phyloP scores from a whole-genome alignment of 2,329 filamentous ascomycete genomes.

The Paraphaeosphaeria minitans region DNA sequence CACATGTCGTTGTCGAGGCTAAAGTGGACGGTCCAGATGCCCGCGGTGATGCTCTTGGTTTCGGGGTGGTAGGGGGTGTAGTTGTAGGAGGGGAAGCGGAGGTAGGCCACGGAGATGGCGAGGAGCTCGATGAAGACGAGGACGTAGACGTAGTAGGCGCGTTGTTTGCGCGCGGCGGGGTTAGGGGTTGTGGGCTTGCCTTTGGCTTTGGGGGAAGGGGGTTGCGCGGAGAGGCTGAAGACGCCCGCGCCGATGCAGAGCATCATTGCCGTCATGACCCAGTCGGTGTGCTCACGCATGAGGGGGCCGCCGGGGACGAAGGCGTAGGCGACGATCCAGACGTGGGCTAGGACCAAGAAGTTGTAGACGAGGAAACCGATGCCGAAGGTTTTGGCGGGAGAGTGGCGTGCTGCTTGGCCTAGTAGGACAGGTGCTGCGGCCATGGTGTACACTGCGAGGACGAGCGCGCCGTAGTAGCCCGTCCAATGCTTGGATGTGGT shows the following conservation, averaged over 20 bases:
- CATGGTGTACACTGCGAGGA: conserved; percentile 78
- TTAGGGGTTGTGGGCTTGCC: conserved; percentile 54
- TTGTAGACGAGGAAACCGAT: conserved; percentile 91
- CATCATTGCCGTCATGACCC: conserved; percentile 91
- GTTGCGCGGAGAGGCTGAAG: conserved; percentile 66
- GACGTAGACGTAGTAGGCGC: conserved; percentile 72
- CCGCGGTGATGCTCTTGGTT: conserved; percentile 85
- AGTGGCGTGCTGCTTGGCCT: conserved; percentile 74
- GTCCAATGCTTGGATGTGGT: conserved; percentile 82
- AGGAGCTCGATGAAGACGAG: conserved; percentile 79
- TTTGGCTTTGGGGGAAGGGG: conserved; percentile 50
- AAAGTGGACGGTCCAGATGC: conserved; percentile 99
- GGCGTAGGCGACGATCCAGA: conserved; percentile 97
- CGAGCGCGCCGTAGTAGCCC: conserved; percentile 84
- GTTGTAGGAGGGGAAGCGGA: conserved; percentile 90
- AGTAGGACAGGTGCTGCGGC: conserved; percentile 78
- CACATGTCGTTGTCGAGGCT: conserved; percentile 98
- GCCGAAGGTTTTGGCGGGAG: conserved; percentile 80
- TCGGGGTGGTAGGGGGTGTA: conserved; percentile 89
- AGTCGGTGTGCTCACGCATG: conserved; percentile 92
- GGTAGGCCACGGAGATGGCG: conserved; percentile 79
- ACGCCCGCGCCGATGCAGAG: conserved; percentile 81
- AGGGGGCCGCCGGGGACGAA: conserved; percentile 94
- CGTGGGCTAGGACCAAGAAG: conserved; percentile 92
- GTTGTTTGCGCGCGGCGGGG: conserved; percentile 57